phyloP scores from a whole-genome alignment of 2,329 filamentous ascomycete species.

The Ascocoryne sarcoides region DNA sequence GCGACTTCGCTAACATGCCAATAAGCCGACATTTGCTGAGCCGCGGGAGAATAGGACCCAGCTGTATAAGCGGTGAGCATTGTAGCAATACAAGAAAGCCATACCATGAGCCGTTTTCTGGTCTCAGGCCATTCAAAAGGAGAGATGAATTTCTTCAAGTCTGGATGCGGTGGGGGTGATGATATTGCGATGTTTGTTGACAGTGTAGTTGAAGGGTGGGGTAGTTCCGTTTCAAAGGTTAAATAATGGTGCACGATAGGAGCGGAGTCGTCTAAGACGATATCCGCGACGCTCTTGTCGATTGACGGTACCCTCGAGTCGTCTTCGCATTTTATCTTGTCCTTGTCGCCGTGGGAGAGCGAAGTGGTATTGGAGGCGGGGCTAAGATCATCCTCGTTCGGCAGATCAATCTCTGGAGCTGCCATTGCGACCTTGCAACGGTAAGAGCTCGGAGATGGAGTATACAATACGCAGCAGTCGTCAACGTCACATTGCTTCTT shows the following conservation, averaged over 20 bases:
- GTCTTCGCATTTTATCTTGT: conserved; percentile 4
- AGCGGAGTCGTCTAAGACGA: conserved; percentile 6
- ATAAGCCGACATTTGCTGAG: conserved; percentile 53
- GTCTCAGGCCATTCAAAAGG: conserved; percentile 65
- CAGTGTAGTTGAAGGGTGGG: conserved; percentile 16
- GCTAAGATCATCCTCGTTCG: conserved; percentile 11
- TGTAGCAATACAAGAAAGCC: conserved; percentile 68
- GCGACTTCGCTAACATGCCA: conserved; percentile 58
- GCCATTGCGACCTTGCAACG: conserved; percentile 10
- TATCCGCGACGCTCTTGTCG: conserved; percentile 1
- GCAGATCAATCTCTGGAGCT: conserved; percentile 11
- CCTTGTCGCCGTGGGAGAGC: conserved; percentile 4
- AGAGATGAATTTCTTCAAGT: conserved; percentile 57
- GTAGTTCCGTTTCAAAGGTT: conserved; percentile 24
- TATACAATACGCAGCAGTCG: no score
- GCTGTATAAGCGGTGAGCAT: conserved; percentile 72
- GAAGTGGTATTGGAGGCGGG: conserved; percentile 7
- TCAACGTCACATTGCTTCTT: no score
- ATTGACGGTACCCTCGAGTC: conserved; percentile 5
- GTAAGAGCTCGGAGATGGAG: no score
- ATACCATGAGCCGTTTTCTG: conserved; percentile 63
- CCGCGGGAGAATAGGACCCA: conserved; percentile 67
- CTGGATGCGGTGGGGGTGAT: conserved; percentile 45
- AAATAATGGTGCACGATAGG: conserved; percentile 27
- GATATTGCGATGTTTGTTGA: conserved; percentile 7